These are phyloP conservation scores for Verbascum thapsus DNA, from an alignment of 257 asterid genomes.

Conservation along the genomic window DNA sequence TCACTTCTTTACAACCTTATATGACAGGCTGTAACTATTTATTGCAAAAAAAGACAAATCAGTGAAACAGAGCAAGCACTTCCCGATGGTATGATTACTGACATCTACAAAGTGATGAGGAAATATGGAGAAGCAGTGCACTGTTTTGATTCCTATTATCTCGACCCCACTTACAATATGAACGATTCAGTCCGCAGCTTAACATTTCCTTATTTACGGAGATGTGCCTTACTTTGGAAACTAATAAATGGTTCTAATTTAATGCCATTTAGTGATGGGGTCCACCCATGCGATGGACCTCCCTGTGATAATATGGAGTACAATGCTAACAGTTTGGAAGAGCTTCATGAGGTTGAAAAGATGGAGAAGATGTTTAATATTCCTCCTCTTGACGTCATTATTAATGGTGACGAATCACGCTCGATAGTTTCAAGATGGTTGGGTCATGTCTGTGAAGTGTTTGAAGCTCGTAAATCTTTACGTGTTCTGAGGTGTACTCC, in stretches of 20 bases:
- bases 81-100: constrained; percentile 61
- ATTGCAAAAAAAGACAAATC: constrained; percentile 39
- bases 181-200: constrained; percentile 67
- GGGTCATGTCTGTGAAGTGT: constrained; percentile 52
- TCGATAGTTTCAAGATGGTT: constrained; percentile 64
- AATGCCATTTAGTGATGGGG: constrained; percentile 61
- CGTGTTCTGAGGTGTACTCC: constrained; percentile 60
- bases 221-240: constrained; percentile 93
- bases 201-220: constrained; percentile 83
- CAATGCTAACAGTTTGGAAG: constrained; percentile 39
- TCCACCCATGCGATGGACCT: constrained; percentile 47
- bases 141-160: constrained; percentile 54
- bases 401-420: constrained; percentile 58
- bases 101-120: constrained; percentile 51
- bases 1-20: constrained; percentile 26
- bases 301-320: constrained; percentile 42
- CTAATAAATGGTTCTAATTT: constrained; percentile 57
- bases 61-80: constrained; percentile 41
- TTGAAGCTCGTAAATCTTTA: constrained; percentile 43
- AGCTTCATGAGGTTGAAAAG: constrained; percentile 63
- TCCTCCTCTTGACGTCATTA: constrained; percentile 62
- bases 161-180: constrained; percentile 51
- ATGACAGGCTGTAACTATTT: constrained; percentile 66
- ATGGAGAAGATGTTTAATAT: constrained; percentile 77
- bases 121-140: constrained; percentile 53